Base-by-base conservation (phyloP, 2,329 filamentous ascomycete species). In the Didymella pinodella region DNA sequence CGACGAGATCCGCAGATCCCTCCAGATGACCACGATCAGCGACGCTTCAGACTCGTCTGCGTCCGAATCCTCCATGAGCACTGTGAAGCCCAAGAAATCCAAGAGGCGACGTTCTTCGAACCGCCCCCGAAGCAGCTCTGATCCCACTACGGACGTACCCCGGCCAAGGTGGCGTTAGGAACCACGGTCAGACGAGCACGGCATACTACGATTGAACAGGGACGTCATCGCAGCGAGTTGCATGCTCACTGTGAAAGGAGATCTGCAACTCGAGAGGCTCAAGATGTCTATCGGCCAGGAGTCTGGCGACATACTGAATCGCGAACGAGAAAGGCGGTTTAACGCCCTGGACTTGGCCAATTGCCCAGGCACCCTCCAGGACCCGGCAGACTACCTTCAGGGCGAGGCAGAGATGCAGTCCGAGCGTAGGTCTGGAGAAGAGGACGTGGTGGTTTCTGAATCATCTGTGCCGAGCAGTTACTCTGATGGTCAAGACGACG, bases 21-120 rank as follows among this genome's bases (percentile, higher is more conserved):
- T 56, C 28, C 26, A 36, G 7, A 56, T 46, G 53, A 45, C 53
- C n/a, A 50, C 38, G 16, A 50, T 46, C 11, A 34, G 53, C 47
- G 25, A 50, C 6, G 12, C 12, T 10, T 18, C 40, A 16, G 40
- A 22, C 11, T 34, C 38, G 7, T 46, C 47, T 1, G 22, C 18
- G 4, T 22, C 40, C 14, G 32, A 22, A 4, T 28, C 38, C 3
- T 50, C 53, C 2, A 36, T 31, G 2, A 18, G 34, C 3, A 29
- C 26, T 18, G 20, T 43, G 0, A 45, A 22, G 3, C 2, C 40
- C 20, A 44, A 8, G 2, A 45, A 22, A 2, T 2, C 40, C 16
- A 36, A 6, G 2, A 22, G 7, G 1, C 14, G 31, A 29, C 31
- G n/a, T 7, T 18, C 22, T 22, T 41, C 20, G 11, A 41, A 14